A percentile compares a stretch with the other conserved stretches of the same genome.
Evolutionary conservation across 805 yeast species (phyloP).

Genomic region (Clavispora carvajalis): DNA sequence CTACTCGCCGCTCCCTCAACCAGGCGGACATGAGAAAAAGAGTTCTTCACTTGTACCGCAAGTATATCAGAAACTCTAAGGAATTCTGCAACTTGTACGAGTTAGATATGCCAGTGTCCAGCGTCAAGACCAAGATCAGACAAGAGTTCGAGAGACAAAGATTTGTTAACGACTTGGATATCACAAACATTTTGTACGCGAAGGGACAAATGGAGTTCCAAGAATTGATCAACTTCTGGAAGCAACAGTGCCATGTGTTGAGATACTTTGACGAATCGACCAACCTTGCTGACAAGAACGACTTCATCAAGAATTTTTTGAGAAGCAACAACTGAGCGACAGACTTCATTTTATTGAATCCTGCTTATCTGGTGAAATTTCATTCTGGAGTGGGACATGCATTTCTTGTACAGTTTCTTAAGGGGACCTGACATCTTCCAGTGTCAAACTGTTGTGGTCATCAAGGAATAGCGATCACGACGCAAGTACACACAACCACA

Average conservation of each 20-base stretch:
- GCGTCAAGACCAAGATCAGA: slow-evolving; percentile 76
- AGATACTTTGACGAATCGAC: slow-evolving; percentile 66
- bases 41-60: slow-evolving; percentile 67
- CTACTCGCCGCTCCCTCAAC: slow-evolving; percentile 62
- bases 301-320: slow-evolving; percentile 69
- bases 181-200: slow-evolving; percentile 64
- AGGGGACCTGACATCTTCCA: neutral
- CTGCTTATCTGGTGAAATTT: neutral
- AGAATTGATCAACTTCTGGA: slow-evolving; percentile 85
- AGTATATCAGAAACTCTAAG: slow-evolving; percentile 59
- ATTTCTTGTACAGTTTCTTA: neutral
- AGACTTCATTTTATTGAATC: slow-evolving; percentile 2
- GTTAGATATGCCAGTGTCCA: slow-evolving; percentile 71
- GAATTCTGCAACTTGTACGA: slow-evolving; percentile 61
- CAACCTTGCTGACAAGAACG: slow-evolving; percentile 49
- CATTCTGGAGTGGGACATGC: neutral
- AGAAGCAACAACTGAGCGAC: slow-evolving; percentile 42
- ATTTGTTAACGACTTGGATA: slow-evolving; percentile 60
- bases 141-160: slow-evolving; percentile 87
- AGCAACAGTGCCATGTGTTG: slow-evolving; percentile 80
- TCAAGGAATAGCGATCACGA: neutral
- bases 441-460: neutral
- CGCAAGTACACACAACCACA: neutral
- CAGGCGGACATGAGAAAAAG: slow-evolving; percentile 57
- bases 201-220: slow-evolving; percentile 91